Percentiles rank a stretch among this genome's conserved stretches.
Conservation (phyloP, 345 rosid genomes). For the Eucalyptus urophylla region DNA sequence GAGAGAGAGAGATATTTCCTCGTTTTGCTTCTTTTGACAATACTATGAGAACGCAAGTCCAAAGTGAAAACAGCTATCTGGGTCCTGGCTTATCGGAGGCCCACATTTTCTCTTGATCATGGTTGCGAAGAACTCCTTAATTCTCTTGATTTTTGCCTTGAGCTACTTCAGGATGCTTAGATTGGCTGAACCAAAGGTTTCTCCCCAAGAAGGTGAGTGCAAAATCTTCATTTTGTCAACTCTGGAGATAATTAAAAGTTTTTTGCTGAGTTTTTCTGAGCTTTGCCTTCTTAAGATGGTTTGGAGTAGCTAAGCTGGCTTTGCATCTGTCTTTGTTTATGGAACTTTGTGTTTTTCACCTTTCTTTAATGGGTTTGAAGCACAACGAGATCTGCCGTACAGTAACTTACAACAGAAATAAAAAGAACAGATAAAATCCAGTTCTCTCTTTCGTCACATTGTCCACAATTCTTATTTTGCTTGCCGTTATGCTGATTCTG, state of each 20-base stretch:
- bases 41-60: not conserved
- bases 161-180: constrained; percentile 21
- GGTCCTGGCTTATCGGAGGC: not conserved
- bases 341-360: not conserved
- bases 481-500: not conserved
- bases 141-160: constrained; percentile 17
- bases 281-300: not conserved
- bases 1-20: not conserved
- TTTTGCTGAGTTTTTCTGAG: not conserved
- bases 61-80: not conserved
- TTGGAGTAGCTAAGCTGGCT: not conserved
- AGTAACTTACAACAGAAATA: not conserved
- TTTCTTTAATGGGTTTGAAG: not conserved
- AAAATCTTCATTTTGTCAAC: not conserved
- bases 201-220: constrained; percentile 40
- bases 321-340: not conserved
- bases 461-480: not conserved
- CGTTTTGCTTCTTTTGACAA: not conserved
- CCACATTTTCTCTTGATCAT: constrained; percentile 3
- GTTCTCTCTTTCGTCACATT: not conserved
- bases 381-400: not conserved
- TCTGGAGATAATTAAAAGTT: not conserved
- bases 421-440: not conserved
- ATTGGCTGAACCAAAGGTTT: constrained; percentile 29
- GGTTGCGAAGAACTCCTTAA: constrained; percentile 8